A percentile compares a stretch with the other conserved stretches of the same genome.
Evolutionary conservation across 345 rosid species (phyloP).

Genomic region (Eucalyptus cloeziana): DNA sequence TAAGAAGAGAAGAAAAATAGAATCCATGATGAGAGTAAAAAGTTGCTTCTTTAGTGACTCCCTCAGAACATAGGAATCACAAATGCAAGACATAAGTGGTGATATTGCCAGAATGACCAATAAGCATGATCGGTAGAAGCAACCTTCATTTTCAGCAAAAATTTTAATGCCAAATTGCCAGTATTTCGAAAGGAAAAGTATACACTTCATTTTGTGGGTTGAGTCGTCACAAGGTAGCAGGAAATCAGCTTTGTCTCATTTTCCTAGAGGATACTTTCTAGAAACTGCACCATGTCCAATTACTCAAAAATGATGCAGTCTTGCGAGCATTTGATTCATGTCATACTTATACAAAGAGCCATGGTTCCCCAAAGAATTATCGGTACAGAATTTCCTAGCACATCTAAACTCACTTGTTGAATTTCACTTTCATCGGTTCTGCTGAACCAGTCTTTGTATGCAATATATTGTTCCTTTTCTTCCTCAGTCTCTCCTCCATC

Average conservation of each 20-base stretch:
- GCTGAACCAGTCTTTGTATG: conserved; percentile 82
- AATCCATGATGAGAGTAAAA: background rate
- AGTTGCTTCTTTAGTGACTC: background rate
- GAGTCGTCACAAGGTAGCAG: background rate
- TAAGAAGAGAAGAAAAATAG: background rate
- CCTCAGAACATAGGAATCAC: background rate
- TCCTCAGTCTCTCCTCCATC: conserved; percentile 90
- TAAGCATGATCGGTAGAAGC: background rate
- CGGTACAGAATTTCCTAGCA: background rate
- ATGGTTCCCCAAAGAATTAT: background rate
- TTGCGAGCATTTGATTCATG: background rate
- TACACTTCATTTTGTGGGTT: background rate
- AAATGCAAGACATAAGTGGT: background rate
- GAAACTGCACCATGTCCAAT: background rate
- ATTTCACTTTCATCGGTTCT: conserved; percentile 55
- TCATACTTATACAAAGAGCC: background rate
- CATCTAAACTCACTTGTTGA: conserved; percentile 59
- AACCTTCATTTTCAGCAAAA: background rate
- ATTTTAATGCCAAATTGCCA: background rate
- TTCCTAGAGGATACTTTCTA: background rate
- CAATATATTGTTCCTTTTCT: conserved; percentile 65
- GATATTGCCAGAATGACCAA: background rate
- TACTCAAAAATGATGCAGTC: background rate
- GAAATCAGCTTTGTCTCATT: background rate
- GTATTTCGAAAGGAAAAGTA: background rate